Base-by-base conservation (phyloP, 371 early-diverging fungal species). In the Chytridium lagenaria region DNA sequence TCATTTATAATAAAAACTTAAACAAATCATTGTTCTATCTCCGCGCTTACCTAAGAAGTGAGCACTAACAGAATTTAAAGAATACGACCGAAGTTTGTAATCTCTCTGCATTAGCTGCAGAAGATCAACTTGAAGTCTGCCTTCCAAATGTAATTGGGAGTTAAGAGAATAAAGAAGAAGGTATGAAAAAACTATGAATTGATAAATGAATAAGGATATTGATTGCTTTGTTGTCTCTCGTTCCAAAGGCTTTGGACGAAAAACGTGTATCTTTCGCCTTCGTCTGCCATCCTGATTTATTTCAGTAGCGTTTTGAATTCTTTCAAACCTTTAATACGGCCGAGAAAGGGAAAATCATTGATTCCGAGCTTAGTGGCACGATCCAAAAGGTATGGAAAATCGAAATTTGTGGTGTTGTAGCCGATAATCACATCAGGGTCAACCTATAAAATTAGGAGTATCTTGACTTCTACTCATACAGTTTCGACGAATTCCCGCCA, bases 401-500 rank as follows among this genome's bases (percentile, higher is more conserved):
- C 99, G 83, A 99, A 99, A 77, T 97, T 95, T 78, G 91, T 90
- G 31, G 93, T 97, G 83, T 99, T 99, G 76, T 99, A 99, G n/a
- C 99, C 99, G 40, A 95, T 95, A 50, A 99, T 85, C 12, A 99
- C 90, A 86, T 99, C 99, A 0, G 99, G 99, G 80, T 99, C 98
- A n/a, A 89, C 86, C 77, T 88, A 31, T 55, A 0, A 33, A 37
- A 57, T 50, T 40, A n/a, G 64, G 28, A 22, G 34, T 51, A 57
- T 23, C 30, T 39, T 28, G 36, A 26, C 7, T 49, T 40, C 2
- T 7, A 44, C 75, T 37, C n/a, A n/a, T 68, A 89, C 90, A 78
- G 85, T 79, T 39, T 77, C 81, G 16, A 98, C 84, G 84, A 98
- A 97, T 36, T 96, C 91, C 30, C 90, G 83, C 99, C 99, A 99